Evolutionary conservation across 169 alveolate species (phyloP), one percentile per base, ranked within the genome.

Genomic region (Babesia caballi): DNA sequence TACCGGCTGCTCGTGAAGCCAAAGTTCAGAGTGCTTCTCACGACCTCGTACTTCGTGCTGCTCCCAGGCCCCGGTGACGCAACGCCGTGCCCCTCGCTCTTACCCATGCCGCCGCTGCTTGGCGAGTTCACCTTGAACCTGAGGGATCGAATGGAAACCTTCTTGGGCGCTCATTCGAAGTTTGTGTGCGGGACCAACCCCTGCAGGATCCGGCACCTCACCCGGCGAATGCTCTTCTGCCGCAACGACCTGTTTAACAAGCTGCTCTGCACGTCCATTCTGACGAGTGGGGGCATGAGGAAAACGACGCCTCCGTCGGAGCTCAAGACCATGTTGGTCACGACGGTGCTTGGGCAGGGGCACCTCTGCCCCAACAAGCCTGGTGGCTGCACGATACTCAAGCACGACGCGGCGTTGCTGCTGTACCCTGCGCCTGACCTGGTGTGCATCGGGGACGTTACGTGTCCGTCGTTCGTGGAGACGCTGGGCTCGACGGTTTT

Each of bases 21-120:
- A 30, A 77, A 68, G 33, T 77, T 33, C 42, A 46, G 70, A 19
- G 38, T 66, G 27, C 35, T 77, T 11, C 51, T 77, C 33, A 53
- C 59, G 44, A 53, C 77, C 19, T 82, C 86, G n/a, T 83, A 87
- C 54, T 63, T 82, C 53, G 68, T 87, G 32, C 60, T 87, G 40
- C 68, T 87, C 17, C 92, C 92, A 0, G 92, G 92, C 4, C 82
- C 80, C 30, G 78, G 76, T 30, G 92, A 87, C 52, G 91, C 92
- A 6, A 78, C 85, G 44, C 72, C 83, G 23, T 87, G 91, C 42
- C 76, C 71, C 63, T 75, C 68, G 40, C 41, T 84, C 52, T 32
- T 87, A 1, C 92, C 92, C 5, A 66, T 60, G 59, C 41, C 65
- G n/a, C 92, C 92, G 15, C 83, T 87, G 19, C 72, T 87, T 14